phyloP scores from a whole-genome alignment of 2,329 filamentous ascomycete genomes.

The Acrodontium crateriforme region DNA sequence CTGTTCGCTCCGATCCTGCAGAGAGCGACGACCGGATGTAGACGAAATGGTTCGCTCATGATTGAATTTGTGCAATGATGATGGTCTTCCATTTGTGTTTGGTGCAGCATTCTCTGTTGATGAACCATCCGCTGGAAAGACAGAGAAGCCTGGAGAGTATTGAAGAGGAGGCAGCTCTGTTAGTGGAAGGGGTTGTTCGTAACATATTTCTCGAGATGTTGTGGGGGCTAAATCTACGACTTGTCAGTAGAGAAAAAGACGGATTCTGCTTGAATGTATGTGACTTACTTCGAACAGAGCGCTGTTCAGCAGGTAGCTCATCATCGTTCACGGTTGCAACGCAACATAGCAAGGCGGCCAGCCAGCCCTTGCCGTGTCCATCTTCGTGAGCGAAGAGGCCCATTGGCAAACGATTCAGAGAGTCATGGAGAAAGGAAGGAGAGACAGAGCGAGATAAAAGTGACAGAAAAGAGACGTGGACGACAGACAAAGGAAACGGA shows the following conservation, averaged over 20 bases:
- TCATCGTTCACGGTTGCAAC: constrained; percentile 18
- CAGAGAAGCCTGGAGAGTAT: too few relatives aligned
- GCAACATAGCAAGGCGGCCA: constrained; percentile 22
- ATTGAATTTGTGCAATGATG: too few relatives aligned
- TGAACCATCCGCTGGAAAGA: too few relatives aligned
- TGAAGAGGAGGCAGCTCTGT: constrained; percentile 5
- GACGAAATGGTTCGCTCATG: too few relatives aligned
- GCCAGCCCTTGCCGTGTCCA: constrained; percentile 19
- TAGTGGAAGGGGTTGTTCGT: constrained; percentile 12
- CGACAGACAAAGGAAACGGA: constrained; percentile 3
- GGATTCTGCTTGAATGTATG: too few relatives aligned
- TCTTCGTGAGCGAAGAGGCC: constrained; percentile 18
- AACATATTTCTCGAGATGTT: constrained; percentile 9
- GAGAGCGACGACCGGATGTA: too few relatives aligned
- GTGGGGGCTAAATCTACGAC: too few relatives aligned
- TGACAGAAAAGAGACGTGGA: constrained; percentile 3
- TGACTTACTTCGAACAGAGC: constrained; percentile 7
- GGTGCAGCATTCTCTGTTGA: too few relatives aligned
- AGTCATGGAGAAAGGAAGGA: constrained; percentile 7
- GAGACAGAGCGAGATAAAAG: constrained; percentile 1
- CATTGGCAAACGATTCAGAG: constrained; percentile 15
- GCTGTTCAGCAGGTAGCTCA: constrained; percentile 12
- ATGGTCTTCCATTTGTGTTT: too few relatives aligned
- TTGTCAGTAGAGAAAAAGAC: too few relatives aligned
- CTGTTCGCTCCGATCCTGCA: too few relatives aligned